phyloP scores from a whole-genome alignment of 148 eudicot species.

The Rhododendron simsii region DNA sequence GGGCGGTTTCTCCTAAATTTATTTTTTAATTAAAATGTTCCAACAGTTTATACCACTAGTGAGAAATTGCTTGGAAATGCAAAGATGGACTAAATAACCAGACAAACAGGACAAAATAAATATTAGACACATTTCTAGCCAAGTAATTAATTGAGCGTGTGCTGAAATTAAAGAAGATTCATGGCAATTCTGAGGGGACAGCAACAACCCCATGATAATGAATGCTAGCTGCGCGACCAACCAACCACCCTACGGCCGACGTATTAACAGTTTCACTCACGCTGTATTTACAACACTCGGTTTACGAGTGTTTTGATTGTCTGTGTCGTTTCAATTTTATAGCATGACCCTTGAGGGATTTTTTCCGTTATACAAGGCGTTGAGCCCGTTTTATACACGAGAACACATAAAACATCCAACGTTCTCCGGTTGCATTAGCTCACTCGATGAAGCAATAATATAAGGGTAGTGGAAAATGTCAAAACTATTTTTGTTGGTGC shows the following conservation, averaged over 20 bases:
- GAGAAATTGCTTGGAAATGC: not conserved
- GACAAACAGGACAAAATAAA: not conserved
- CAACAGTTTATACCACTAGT: not conserved
- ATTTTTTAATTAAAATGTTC: no score
- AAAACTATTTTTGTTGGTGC: no score
- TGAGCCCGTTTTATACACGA: no score
- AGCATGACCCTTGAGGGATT: no score
- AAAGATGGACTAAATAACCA: not conserved
- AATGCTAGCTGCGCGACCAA: not conserved
- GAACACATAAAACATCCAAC: no score
- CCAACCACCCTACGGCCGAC: not conserved
- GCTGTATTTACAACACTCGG: not conserved
- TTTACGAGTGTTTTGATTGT: not conserved
- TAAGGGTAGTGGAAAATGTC: no score
- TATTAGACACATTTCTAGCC: not conserved
- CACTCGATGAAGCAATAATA: no score
- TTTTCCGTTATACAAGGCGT: no score
- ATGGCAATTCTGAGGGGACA: not conserved
- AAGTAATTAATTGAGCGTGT: not conserved
- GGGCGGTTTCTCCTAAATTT: no score
- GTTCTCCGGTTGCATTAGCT: no score
- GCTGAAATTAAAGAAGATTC: not conserved
- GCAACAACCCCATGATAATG: not conserved
- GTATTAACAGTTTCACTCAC: not conserved
- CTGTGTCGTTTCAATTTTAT: not conserved